These are phyloP conservation scores for Rosa lucieae DNA, from an alignment of 306 rosid genomes.

Conservation along the genomic window DNA sequence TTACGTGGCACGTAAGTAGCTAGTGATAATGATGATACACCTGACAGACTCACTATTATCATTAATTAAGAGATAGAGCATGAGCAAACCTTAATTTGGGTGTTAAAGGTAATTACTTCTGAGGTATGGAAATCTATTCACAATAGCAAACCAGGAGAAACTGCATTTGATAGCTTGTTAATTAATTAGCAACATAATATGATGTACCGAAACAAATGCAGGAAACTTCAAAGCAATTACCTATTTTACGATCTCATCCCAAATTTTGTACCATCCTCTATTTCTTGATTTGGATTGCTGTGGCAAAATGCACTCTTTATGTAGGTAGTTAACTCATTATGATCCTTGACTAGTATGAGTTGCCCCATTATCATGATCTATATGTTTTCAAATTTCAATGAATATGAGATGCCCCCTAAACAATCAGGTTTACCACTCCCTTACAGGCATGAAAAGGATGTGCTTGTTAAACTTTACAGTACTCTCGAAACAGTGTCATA, in stretches of 20 bases:
- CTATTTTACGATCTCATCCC: background rate
- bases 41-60: too few species aligned
- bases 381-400: background rate
- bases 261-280: background rate
- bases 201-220: background rate
- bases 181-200: background rate
- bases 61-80: background rate
- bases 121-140: background rate
- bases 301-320: background rate
- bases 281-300: background rate
- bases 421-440: background rate
- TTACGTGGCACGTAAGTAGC: background rate
- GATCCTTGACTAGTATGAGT: background rate
- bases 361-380: background rate
- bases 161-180: background rate
- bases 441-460: too few species aligned
- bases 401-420: background rate
- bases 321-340: background rate
- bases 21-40: background rate
- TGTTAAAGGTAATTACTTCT: background rate
- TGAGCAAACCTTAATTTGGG: background rate
- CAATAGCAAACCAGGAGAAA: background rate
- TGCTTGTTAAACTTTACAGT: background rate
- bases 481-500: background rate
- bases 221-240: constrained; percentile 45